Evolutionary conservation across 2,329 filamentous ascomycete genomes (phyloP).

Genomic region (Microdochium paspali): DNA sequence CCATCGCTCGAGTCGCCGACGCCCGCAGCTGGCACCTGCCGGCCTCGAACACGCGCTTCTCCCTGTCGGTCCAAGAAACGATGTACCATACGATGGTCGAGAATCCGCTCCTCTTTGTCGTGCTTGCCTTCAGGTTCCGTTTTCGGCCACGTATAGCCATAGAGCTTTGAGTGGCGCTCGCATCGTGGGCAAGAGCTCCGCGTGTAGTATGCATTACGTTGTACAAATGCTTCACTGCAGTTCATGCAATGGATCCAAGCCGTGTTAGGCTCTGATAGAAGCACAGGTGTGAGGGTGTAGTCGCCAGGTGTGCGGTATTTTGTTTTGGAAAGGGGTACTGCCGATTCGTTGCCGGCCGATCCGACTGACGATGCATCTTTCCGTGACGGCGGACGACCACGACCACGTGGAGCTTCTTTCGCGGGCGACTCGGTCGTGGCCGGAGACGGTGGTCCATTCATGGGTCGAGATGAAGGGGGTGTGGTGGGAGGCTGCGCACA

Average conservation of each 20-base stretch:
- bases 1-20: neutral
- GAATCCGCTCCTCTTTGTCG: constrained; percentile 62
- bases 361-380: neutral
- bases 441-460: neutral
- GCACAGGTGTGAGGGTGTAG: constrained; percentile 70
- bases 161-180: constrained; percentile 90
- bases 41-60: constrained; percentile 46
- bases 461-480: neutral
- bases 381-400: neutral
- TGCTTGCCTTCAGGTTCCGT: constrained; percentile 69
- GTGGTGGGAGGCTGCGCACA: neutral
- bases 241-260: constrained; percentile 86
- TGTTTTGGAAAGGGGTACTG: constrained; percentile 2
- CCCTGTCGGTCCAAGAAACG: constrained; percentile 69
- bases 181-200: constrained; percentile 81
- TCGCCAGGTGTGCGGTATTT: constrained; percentile 55
- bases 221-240: constrained; percentile 75
- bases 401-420: neutral
- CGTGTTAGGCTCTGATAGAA: constrained; percentile 66
- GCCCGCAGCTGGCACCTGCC: constrained; percentile 11
- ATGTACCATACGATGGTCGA: constrained; percentile 82
- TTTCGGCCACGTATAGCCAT: constrained; percentile 94
- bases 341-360: neutral
- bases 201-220: constrained; percentile 80
- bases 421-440: neutral